These are phyloP conservation scores for Paraphysoderma sedebokerense DNA, from an alignment of 371 early-diverging fungal genomes.

Conservation along the genomic window DNA sequence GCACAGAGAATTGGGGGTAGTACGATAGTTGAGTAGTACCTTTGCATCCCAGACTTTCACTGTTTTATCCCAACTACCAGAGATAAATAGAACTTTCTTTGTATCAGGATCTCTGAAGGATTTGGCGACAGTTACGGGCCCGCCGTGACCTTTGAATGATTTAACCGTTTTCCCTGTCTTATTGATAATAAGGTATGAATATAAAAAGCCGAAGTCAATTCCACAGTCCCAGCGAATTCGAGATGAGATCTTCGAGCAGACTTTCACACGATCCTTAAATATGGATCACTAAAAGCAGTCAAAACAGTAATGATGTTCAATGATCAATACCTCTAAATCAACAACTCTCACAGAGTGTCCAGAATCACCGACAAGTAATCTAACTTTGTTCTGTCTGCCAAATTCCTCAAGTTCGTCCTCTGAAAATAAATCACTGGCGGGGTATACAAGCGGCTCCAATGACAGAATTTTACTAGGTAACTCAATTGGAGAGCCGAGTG, in stretches of 20 bases:
- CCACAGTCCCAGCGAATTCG: no score
- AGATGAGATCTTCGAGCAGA: no score
- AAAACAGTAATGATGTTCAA: background rate
- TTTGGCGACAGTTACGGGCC: conserved; percentile 57
- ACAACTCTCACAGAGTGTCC: conserved; percentile 16
- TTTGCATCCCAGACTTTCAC: conserved; percentile 44
- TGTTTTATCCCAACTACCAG: conserved; percentile 72
- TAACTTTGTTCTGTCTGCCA: no score
- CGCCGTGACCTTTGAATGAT: conserved; percentile 54
- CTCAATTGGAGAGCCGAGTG: conserved; percentile 37
- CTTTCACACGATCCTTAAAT: no score
- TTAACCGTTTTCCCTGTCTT: conserved; percentile 44
- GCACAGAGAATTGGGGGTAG: no score
- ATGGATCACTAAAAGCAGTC: background rate
- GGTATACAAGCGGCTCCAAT: conserved; percentile 9
- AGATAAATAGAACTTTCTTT: conserved; percentile 35
- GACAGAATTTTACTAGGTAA: conserved; percentile 43
- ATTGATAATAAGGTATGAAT: no score
- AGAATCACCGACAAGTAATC: conserved; percentile 14
- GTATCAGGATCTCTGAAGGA: conserved; percentile 19
- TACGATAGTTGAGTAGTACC: no score
- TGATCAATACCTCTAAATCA: conserved; percentile 11
- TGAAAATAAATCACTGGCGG: no score
- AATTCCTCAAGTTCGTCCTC: no score
- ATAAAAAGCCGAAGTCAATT: no score